phyloP scores from a whole-genome alignment of 495 filamentous ascomycete species.

The Aspergillus sclerotiicarbonarius region DNA sequence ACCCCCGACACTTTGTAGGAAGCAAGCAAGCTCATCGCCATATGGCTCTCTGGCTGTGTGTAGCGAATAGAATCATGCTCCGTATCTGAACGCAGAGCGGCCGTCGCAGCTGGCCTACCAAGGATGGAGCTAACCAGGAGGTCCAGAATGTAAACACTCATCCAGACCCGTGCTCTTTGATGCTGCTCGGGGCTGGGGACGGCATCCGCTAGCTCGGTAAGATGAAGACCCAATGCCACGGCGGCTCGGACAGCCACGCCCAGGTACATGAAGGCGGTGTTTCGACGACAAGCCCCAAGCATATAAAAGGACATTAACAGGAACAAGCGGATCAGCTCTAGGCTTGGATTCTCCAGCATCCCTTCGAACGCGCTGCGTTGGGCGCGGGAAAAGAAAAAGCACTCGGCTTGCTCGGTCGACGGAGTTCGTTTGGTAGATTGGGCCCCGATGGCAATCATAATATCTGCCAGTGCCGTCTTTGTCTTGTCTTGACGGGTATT shows the following conservation, averaged over 20 bases:
- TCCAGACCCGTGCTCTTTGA: slow-evolving; percentile 35
- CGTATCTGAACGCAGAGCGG: slow-evolving; percentile 25
- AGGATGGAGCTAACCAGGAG: slow-evolving; percentile 44
- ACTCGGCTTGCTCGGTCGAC: slow-evolving; percentile 23
- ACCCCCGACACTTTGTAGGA: slow-evolving; percentile 36
- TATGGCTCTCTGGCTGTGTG: slow-evolving; percentile 7
- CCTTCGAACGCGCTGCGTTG: slow-evolving; percentile 35
- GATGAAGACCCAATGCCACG: slow-evolving; percentile 42
- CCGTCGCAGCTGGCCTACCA: slow-evolving; percentile 37
- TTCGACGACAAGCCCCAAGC: slow-evolving; percentile 47
- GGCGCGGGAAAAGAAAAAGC: slow-evolving; percentile 39
- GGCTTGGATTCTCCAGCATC: slow-evolving; percentile 43
- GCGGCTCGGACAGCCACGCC: slow-evolving; percentile 45
- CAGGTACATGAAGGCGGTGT: slow-evolving; percentile 50
- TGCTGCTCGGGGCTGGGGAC: not conserved
- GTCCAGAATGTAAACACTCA: slow-evolving; percentile 45
- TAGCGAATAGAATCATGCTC: slow-evolving; percentile 7
- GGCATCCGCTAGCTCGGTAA: slow-evolving; percentile 1
- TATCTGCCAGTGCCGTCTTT: slow-evolving; percentile 30
- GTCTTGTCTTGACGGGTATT: slow-evolving; percentile 21
- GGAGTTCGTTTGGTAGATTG: slow-evolving; percentile 32
- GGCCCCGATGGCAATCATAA: slow-evolving; percentile 45
- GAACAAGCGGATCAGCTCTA: slow-evolving; percentile 39
- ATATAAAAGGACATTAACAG: slow-evolving; percentile 48
- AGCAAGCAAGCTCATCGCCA: slow-evolving; percentile 25